Base-by-base conservation (phyloP, 495 filamentous ascomycete genomes). In the Acidomyces sp. region DNA sequence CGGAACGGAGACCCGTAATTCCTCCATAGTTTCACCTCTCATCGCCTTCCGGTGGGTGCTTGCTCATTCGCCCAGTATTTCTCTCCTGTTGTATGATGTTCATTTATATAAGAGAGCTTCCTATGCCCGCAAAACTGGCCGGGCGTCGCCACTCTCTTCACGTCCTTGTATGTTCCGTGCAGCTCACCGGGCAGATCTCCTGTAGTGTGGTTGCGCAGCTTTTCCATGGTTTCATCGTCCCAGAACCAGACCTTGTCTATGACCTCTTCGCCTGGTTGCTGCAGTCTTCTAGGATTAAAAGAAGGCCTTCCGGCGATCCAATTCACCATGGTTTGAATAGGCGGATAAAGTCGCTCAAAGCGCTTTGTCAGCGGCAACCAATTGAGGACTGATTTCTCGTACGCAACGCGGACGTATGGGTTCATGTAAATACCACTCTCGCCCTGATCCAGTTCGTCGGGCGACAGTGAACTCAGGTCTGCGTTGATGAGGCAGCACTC, bases 401-500 rank as follows among this genome's bases (percentile, higher is more conserved):
- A 61, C 15, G 58, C 54, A 0, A 57, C 54, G 21, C 58, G 48
- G 34, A 61, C 43, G 41, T 49, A 61, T 2, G 58, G 58, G 37
- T 61, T 61, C 45, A 57, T 55, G 50, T 53, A 59, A 35, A 61
- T 59, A 22, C 45, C 49, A 6, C 52, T 49, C 11, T 53, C 48
- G 7, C 25, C 31, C 6, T 7, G 6, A 5, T 5, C 31, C 6
- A 34, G 31, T 17, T 34, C 6, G 7, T 34, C 31, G n/a, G 31
- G 31, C 12, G 42, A 37, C 27, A 31, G 54, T 27, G 49, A 39
- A 23, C 34, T 25, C 2, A 60, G 45, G 28, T 56, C 55, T 3
- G 55, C 57, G 34, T 60, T 37, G 33, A 60, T 58, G 16, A 63
- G 64, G 50, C 82, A 88, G 63, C 82, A 86, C 58, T 88, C 82